Evolutionary conservation across 2,329 filamentous ascomycete genomes (phyloP).

Genomic region (Fusarium brachygibbosum): DNA sequence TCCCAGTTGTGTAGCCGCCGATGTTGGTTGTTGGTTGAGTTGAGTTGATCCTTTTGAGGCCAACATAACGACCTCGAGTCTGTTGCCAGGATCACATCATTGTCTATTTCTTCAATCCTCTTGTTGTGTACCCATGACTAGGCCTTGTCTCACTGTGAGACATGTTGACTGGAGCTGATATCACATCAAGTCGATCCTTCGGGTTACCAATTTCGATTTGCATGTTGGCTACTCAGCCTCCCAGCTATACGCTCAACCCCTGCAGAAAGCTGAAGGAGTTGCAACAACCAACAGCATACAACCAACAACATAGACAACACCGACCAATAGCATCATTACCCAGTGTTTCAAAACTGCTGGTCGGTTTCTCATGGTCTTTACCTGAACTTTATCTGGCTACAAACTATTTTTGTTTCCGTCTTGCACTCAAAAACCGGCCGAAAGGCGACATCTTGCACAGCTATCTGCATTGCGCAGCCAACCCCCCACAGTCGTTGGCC

Average conservation of each 20-base stretch:
- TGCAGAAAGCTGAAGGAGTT: slow-evolving; percentile 39
- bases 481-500: not conserved
- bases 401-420: slow-evolving; percentile 9
- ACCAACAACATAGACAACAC: slow-evolving; percentile 52
- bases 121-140: not conserved
- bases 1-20: not conserved
- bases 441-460: not conserved
- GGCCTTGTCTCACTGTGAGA: not conserved
- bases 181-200: not conserved
- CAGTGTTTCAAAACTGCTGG: slow-evolving; percentile 26
- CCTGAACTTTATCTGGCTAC: slow-evolving; percentile 1
- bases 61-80: not conserved
- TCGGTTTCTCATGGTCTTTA: slow-evolving; percentile 1
- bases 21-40: slow-evolving; percentile 23
- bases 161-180: not conserved
- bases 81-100: not conserved
- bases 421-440: not conserved
- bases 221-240: not conserved
- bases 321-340: slow-evolving; percentile 48
- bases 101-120: not conserved
- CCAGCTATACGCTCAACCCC: slow-evolving; percentile 9
- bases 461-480: not conserved
- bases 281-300: slow-evolving; percentile 31
- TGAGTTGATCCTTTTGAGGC: not conserved
- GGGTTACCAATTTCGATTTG: not conserved